These are phyloP conservation scores for Diaporthe sp. DNA, from an alignment of 2,329 filamentous ascomycete genomes.

Conservation along the genomic window DNA sequence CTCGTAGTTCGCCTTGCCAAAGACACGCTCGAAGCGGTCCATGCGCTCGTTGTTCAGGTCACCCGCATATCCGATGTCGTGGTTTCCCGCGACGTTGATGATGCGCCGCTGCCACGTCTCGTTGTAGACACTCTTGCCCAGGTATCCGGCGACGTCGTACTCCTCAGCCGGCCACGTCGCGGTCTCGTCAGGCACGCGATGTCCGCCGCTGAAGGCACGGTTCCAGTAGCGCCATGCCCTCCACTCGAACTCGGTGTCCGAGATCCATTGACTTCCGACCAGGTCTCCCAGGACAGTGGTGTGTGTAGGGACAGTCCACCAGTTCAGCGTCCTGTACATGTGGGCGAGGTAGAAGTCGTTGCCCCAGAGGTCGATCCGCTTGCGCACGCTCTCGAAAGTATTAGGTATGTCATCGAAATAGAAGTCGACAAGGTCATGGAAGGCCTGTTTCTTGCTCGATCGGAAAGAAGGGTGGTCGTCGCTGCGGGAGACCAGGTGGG, in stretches of 20 bases:
- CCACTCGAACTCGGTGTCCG: constrained; percentile 83
- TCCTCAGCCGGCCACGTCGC: constrained; percentile 63
- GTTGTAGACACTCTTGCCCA: constrained; percentile 60
- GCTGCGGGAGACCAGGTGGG: constrained; percentile 55
- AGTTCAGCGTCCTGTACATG: constrained; percentile 86
- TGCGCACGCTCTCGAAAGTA: constrained; percentile 77
- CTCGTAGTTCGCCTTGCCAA: constrained; percentile 93
- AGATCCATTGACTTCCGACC: constrained; percentile 95
- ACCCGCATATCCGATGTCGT: constrained; percentile 96
- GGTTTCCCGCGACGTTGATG: constrained; percentile 94
- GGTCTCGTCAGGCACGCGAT: constrained; percentile 72
- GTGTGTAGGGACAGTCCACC: constrained; percentile 90
- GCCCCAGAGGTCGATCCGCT: constrained; percentile 88
- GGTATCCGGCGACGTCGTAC: constrained; percentile 64
- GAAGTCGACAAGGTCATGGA: constrained; percentile 74
- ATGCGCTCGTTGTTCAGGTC: constrained; percentile 85
- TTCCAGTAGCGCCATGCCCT: constrained; percentile 85
- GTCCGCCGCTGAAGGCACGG: constrained; percentile 78
- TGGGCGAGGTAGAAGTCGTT: constrained; percentile 97
- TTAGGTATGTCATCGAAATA: constrained; percentile 77
- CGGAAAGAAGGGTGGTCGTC: constrained; percentile 55
- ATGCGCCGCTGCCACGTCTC: constrained; percentile 80
- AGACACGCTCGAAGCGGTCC: constrained; percentile 84
- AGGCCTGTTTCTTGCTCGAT: constrained; percentile 65
- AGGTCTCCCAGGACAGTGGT: constrained; percentile 91